These are phyloP conservation scores for Lactarius trivialis DNA, from an alignment of 768 basidiomycete species.

Conservation along the genomic window DNA sequence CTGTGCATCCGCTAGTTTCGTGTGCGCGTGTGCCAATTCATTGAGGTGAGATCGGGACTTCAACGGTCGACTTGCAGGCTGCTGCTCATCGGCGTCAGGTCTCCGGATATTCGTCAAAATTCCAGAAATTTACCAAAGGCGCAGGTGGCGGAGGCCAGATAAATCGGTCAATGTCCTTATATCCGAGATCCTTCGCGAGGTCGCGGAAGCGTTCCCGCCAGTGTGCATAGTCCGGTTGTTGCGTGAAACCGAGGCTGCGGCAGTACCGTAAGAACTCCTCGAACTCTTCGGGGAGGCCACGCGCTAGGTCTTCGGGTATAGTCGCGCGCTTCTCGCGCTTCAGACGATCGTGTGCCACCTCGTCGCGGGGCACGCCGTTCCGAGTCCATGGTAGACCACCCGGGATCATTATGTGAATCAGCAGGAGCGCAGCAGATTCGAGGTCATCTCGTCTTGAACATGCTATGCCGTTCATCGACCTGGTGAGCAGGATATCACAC, in stretches of 20 bases:
- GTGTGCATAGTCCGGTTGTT: slow-evolving; percentile 56
- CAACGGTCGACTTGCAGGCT: neutral
- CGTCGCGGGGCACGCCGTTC: slow-evolving; percentile 70
- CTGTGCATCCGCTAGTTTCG: neutral
- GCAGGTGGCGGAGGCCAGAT: slow-evolving; percentile 56
- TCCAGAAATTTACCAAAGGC: slow-evolving; percentile 24
- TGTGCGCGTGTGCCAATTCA: neutral
- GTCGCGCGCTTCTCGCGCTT: slow-evolving; percentile 59
- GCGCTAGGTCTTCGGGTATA: slow-evolving; percentile 59
- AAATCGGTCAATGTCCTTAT: slow-evolving; percentile 50
- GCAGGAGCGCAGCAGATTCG: slow-evolving; percentile 70
- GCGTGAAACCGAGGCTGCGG: slow-evolving; percentile 59
- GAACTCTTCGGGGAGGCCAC: slow-evolving; percentile 61
- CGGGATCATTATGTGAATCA: slow-evolving; percentile 74
- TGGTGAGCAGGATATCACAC: neutral
- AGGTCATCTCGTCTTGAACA: slow-evolving; percentile 76
- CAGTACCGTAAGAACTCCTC: slow-evolving; percentile 74
- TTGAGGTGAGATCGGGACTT: slow-evolving; percentile 32
- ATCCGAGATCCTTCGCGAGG: slow-evolving; percentile 56
- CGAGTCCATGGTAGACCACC: slow-evolving; percentile 73
- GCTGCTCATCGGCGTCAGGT: slow-evolving; percentile 2
- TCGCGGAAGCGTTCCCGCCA: slow-evolving; percentile 63
- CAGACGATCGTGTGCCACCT: slow-evolving; percentile 52
- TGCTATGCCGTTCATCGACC: slow-evolving; percentile 36
- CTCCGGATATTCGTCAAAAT: neutral